Base-by-base conservation (phyloP, 768 basidiomycete genomes). In the Strobilomyces echinocephalus region DNA sequence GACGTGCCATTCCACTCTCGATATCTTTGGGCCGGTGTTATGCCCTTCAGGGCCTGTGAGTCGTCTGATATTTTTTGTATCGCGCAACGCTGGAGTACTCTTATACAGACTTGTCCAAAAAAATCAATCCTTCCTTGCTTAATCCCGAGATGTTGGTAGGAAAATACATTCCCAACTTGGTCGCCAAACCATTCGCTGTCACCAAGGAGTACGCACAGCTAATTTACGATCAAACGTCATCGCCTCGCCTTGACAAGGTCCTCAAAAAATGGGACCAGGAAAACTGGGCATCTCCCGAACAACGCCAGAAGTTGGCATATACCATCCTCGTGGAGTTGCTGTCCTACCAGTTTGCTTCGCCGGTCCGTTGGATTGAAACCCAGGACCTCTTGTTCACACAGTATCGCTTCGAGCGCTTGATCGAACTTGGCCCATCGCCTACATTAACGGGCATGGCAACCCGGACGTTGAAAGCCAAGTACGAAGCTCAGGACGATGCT, bases 1-100 rank as follows among this genome's bases (percentile, higher is more conserved):
- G 97, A 98, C 63, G 97, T 99, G 1, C 97, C 97, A 5, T 99
- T 99, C 90, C 97, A 99, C 71, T 98, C 97, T 4, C 88, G 95
- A 55, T 99, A 98, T 73, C 81, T 99, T 36, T 99, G 97, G 97
- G 95, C 95, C 15, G 94, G 94, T 67, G 94, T 97, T 28, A 80
- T 95, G 85, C 91, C 95, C 10, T 95, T 97, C 90, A 85, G 94
- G 61, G 91, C 92, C 52, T 97, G 90, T 93, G 66, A 73, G 89
- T 80, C 21, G 47, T n/a, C 14, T 34, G 36, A 44, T 43, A 44
- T 50, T 35, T 4, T 16, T 15, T 16, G 49, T 42, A 48, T 16
- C 42, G 43, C 49, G 12, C 21, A 24, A 16, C 5, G 26, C 42
- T 55, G 30, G 60, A 7, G 28, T 14, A 20, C 21, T 43, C 6